Base-by-base conservation (phyloP, 1,139 yeast genomes). In the Lodderomyces margitis region DNA sequence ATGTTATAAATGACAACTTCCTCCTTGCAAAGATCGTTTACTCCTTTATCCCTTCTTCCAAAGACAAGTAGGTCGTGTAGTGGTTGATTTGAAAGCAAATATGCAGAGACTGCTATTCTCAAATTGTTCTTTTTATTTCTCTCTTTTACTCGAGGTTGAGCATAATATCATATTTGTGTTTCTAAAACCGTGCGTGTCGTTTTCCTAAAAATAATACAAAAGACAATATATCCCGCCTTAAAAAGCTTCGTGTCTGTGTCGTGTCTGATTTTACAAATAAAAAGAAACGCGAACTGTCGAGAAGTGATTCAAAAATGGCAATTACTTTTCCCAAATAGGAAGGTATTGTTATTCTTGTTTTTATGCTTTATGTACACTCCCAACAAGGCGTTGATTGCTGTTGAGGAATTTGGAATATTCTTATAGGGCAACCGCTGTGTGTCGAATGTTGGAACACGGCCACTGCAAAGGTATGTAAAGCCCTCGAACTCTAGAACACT, bases 291-390 rank as follows among this genome's bases (percentile, higher is more conserved):
- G 32, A 28, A 15, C 11, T 28, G 32, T 11, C 19, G 19, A 28
- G 32, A 28, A 15, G 6, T 28, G 17, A 3, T 15, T 25, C 19
- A 28, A 28, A 28, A 28, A 28, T n/a, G 32, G 32, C 19, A 28
- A 28, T 28, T 28, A 28, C 32, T 15, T 28, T 10, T 32, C 35
- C 24, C 5, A 32, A 32, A 32, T 19, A 15, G 32, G 32, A 28
- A 28, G 19, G 6, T 28, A 11, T 28, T 28, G 32, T 28, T 11
- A 25, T 12, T 15, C 11, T 24, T 24, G n/a, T 24, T 11, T 6
- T 28, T 28, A 15, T 28, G 11, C 3, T 9, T 11, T 15, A 14
- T 3, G 32, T 15, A 9, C 32, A 28, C 32, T 10, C 16, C 3
- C 4, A 15, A 7, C 16, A 28, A 28, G 9, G 32, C 27, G 19